Base-by-base conservation (phyloP, 495 filamentous ascomycete genomes). In the Penicillium cosmopolitanum region DNA sequence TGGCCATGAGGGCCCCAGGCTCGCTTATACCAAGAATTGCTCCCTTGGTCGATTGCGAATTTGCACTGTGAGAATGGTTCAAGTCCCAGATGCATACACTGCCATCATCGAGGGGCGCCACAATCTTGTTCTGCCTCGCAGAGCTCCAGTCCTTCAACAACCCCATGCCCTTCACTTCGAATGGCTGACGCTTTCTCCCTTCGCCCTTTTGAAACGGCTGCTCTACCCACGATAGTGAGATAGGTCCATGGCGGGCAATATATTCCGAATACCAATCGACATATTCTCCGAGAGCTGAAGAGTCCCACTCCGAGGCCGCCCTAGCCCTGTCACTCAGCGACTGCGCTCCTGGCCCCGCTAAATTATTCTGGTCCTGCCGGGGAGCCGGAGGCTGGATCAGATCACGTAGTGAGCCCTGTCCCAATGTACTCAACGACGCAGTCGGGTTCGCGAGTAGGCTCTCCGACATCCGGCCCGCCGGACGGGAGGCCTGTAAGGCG, bases 211-310 rank as follows among this genome's bases (percentile, higher is more conserved):
- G 60, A 18, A 73, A 71, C 15, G 85, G 84, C 51, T 85, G 80
- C 63, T 91, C 84, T 48, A 94, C 77, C 92, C 92, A 97, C 63
- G 81, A 89, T 31, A 90, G 73, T 6, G 80, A 82, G 31, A 92
- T 81, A 0, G 90, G 87, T 0, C 84, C 92, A 76, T 95, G 83
- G 21, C 92, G 81, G 25, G 92, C 90, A 61, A 94, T 89, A 70
- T 90, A 97, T 72, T 97, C 93, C 51, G 88, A 84, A 63, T 96
- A 97, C 87, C 91, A 97, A 51, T 90, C 84, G 13, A 90, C 77
- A 56, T 78, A 67, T 59, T 80, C 77, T 12, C 76, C 73, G 13
- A 88, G 85, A 57, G 88, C 89, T 5, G 84, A 84, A 2, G 91
- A 90, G 61, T 97, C 92, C 92, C 92, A 96, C 61, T 89, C 90